Conservation (phyloP, 2,329 filamentous ascomycete genomes). For the Cordyceps cicadae region DNA sequence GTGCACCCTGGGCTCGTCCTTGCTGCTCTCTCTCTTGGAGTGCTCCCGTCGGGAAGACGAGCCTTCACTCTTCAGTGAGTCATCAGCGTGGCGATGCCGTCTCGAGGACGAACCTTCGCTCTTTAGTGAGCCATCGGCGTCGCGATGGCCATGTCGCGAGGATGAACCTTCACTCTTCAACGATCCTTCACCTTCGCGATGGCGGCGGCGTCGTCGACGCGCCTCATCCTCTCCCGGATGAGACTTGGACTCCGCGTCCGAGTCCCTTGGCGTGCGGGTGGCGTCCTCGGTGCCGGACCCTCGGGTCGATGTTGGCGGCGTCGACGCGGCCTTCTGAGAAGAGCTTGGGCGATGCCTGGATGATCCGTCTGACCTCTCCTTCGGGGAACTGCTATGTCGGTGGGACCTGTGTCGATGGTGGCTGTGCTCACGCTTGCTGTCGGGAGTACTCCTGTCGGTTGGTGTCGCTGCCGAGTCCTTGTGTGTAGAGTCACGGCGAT, state of each 20-base stretch:
- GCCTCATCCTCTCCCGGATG: constrained; percentile 6
- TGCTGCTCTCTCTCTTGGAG: background rate
- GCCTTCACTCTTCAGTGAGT: background rate
- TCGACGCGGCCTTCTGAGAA: background rate
- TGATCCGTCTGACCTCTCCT: constrained; percentile 20
- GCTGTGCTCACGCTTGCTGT: background rate
- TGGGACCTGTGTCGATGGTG: constrained; percentile 31
- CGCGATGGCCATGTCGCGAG: background rate
- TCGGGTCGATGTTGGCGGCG: background rate
- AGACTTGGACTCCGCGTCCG: background rate
- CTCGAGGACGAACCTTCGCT: background rate
- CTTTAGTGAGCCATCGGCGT: background rate
- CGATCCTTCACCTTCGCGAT: background rate
- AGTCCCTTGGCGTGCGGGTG: background rate
- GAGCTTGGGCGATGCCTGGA: background rate
- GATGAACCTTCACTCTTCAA: background rate
- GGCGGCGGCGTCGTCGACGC: constrained; percentile 3
- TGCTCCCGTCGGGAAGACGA: background rate
- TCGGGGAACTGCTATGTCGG: constrained; percentile 32
- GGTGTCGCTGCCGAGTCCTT: background rate
- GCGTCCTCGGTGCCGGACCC: constrained; percentile 5
- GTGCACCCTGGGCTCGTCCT: background rate
- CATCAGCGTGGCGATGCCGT: constrained; percentile 1
- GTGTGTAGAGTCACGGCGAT: constrained; percentile 1
- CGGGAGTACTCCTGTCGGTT: background rate